phyloP scores from a whole-genome alignment of 23 red algal genomes.

The Chondrus crispus region DNA sequence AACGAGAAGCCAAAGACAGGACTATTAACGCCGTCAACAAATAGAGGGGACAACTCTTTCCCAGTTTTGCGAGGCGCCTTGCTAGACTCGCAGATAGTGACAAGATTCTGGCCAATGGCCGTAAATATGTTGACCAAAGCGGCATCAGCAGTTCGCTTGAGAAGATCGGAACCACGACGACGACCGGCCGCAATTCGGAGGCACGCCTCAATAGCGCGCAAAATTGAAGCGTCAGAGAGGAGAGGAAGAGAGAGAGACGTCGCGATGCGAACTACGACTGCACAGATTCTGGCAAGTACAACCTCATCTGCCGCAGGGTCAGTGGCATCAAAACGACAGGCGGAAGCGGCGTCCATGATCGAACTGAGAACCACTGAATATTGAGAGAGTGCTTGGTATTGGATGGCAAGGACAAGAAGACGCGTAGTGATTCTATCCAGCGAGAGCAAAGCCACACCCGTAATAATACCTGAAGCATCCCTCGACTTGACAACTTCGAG shows the following conservation, averaged over 20 bases:
- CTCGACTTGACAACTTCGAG: slow-evolving; percentile 56
- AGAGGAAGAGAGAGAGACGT: background rate
- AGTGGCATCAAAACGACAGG: slow-evolving; percentile 63
- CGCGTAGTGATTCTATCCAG: slow-evolving; percentile 25
- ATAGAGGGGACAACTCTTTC: background rate
- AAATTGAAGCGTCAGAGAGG: slow-evolving; percentile 26
- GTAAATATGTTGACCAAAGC: slow-evolving; percentile 38
- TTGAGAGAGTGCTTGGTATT: background rate
- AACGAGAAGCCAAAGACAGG: slow-evolving; percentile 49
- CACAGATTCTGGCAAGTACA: slow-evolving; percentile 59
- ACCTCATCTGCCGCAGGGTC: slow-evolving; percentile 81
- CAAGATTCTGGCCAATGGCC: slow-evolving; percentile 17
- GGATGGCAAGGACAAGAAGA: slow-evolving; percentile 21
- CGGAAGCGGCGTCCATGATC: slow-evolving; percentile 63
- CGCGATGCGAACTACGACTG: slow-evolving; percentile 21
- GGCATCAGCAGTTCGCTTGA: slow-evolving; percentile 55
- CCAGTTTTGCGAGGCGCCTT: background rate
- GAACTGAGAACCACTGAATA: slow-evolving; percentile 45
- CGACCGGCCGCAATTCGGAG: slow-evolving; percentile 59
- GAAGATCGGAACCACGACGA: slow-evolving; percentile 57
- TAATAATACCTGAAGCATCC: slow-evolving; percentile 46
- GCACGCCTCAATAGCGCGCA: slow-evolving; percentile 50
- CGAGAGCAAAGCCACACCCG: slow-evolving; percentile 48
- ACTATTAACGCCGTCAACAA: slow-evolving; percentile 30
- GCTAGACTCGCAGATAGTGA: background rate